Evolutionary conservation across 441 rosid genomes (phyloP), one percentile per base, ranked within the genome.

Genomic region (Croton laevigatus): DNA sequence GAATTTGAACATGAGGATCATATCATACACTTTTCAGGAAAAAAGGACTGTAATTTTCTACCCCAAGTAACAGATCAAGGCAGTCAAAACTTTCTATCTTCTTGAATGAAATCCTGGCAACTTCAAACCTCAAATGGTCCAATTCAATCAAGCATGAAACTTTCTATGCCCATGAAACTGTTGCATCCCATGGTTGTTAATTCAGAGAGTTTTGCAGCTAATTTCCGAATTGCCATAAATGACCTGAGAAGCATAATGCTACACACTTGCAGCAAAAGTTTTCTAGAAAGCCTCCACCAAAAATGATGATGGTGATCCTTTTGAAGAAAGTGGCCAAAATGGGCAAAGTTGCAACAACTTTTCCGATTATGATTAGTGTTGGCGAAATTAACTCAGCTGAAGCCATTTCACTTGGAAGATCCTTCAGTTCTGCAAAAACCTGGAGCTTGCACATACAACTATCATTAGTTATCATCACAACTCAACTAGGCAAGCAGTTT

Each of bases 261-360:
- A 7, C 66, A 45, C 59, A 40, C 45, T 59, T 16, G 20, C 60
- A 17, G 44, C 38, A 27, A 19, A 59, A 59, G 27, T 36, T 17
- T 34, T 27, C 81, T 83, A 79, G 22, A 23, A 58, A 63, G 81
- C 83, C 75, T 85, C 85, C 14, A 85, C 86, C 72, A 90, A 80
- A 72, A 70, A 69, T 8, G 88, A 67, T 9, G 88, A 69, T 3
- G 81, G 67, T 3, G 81, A 84, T 71, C 85, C 86, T 71, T 75
- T 80, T 0, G 71, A 72, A 77, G 88, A 76, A 72, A 74, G 68
- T 3, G 86, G 86, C 93, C 97, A 92, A 55, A 85, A 84, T 16
- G 98, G 98, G 10, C 98, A 94, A 40, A 92, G 94, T 34, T n/a
- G 89, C 86, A 5, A 94, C 98, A 4, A 92, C 99, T 76, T 85